Evolutionary conservation across 225 moss, liverwort and hornwort species (phyloP), one percentile per base, ranked within the genome.

Genomic region (Pleurozium schreberi): DNA sequence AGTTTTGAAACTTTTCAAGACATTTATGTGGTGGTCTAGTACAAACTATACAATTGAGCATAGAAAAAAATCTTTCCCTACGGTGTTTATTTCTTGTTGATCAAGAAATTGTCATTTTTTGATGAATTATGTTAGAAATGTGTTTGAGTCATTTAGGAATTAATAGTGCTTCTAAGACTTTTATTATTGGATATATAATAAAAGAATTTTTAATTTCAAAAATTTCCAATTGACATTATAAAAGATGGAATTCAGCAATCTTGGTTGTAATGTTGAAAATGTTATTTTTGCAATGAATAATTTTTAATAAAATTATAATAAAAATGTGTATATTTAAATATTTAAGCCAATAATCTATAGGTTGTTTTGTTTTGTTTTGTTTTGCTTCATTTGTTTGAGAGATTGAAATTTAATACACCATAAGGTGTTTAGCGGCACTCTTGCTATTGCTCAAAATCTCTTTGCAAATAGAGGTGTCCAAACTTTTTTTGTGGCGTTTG

Each of bases 71-170:
- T 17, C 11, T 27, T 42, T 25, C 6, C 5, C 5, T 17, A 55
- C 18, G 18, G 5, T 26, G 11, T 60, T 34, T 42, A 42, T 43
- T 42, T 43, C 10, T 23, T 10, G 6, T 1, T 42, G 1, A 71
- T 2, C 5, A 14, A 27, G 5, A 73, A 73, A 17, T 0, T 45
- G 0, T 3, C 0, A 16, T 1, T 28, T 71, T 71, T 73, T 45
- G 17, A 8, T 45, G 28, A 28, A 45, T 45, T 28, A 10, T 45
- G 2, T 6, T 9, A 45, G 10, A 45, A 30, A 28, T 73, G 45
- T 28, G 1, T 47, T 73, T 2, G 0, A 6, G 2, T 17, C 17
- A 2, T 2, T 30, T 6, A 73, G 2, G 2, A 0, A 2, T 23
- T 36, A 36, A 6, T 53, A 6, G 15, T 15, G 6, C 36, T 77